phyloP scores from a whole-genome alignment of 345 rosid genomes.

The Psidium friedrichsthalianum region DNA sequence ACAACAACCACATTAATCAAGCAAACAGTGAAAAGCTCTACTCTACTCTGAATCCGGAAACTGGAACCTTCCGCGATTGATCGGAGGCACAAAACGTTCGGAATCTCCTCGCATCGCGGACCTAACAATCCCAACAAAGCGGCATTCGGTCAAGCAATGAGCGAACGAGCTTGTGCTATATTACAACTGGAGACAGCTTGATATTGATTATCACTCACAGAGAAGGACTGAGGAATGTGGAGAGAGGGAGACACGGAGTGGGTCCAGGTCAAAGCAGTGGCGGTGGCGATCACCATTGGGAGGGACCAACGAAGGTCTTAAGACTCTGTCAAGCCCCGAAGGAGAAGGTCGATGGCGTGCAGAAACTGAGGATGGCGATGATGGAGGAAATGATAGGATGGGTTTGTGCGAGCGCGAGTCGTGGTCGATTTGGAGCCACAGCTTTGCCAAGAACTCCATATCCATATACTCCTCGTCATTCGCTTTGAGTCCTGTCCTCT shows the following conservation, averaged over 20 bases:
- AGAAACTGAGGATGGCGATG: neutral
- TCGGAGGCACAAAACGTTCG: conserved; percentile 32
- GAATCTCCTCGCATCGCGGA: conserved; percentile 20
- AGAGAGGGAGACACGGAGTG: conserved; percentile 35
- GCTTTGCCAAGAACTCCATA: neutral
- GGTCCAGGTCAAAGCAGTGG: conserved; percentile 46
- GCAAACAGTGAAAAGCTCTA: neutral
- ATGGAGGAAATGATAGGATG: neutral
- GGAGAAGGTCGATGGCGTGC: neutral
- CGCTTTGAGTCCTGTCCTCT: neutral
- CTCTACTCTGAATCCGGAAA: neutral
- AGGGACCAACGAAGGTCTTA: neutral
- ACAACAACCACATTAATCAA: neutral
- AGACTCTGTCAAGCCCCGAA: neutral
- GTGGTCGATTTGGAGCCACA: conserved; percentile 46
- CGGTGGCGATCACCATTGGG: conserved; percentile 30
- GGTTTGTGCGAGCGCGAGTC: neutral
- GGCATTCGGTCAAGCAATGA: neutral
- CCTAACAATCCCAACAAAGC: conserved; percentile 13
- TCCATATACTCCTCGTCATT: neutral
- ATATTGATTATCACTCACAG: neutral
- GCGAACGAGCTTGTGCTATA: neutral
- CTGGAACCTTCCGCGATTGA: conserved; percentile 35
- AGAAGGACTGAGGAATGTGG: neutral
- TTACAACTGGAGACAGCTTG: neutral